phyloP scores from a whole-genome alignment of 495 filamentous ascomycete species.

The Endocarpon pusillum region DNA sequence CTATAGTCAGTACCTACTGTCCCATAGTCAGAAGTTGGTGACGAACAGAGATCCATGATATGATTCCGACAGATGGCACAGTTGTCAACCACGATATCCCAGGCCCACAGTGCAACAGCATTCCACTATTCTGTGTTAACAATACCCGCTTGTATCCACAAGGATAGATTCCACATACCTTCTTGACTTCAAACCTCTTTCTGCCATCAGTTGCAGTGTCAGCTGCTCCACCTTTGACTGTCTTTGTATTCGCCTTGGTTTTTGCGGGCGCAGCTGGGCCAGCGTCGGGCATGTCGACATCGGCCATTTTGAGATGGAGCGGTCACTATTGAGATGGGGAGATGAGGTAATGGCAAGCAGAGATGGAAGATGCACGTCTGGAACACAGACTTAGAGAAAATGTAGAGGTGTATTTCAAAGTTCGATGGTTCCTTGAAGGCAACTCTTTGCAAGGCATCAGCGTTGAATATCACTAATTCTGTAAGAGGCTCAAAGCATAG shows the following conservation, averaged over 20 bases:
- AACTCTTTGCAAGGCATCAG: too few species aligned
- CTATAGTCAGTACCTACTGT: slow-evolving; percentile 3
- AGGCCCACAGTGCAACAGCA: slow-evolving; percentile 96
- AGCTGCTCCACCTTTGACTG: slow-evolving; percentile 31
- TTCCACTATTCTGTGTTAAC: slow-evolving; percentile 57
- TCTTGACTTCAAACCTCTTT: slow-evolving; percentile 96
- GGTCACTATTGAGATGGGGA: too few species aligned
- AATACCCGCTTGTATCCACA: slow-evolving; percentile 1
- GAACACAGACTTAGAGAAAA: too few species aligned
- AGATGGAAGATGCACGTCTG: too few species aligned
- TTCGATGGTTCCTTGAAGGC: too few species aligned
- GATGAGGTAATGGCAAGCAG: too few species aligned
- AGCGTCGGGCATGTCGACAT: slow-evolving; percentile 93
- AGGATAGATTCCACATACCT: slow-evolving; percentile 36
- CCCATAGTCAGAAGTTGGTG: neutral
- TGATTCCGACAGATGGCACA: slow-evolving; percentile 99
- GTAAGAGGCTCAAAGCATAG: too few species aligned
- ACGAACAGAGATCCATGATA: slow-evolving; percentile 95
- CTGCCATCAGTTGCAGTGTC: slow-evolving; percentile 50
- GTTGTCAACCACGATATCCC: slow-evolving; percentile 99
- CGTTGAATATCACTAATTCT: too few species aligned
- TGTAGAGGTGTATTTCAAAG: too few species aligned
- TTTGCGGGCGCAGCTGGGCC: slow-evolving; percentile 35
- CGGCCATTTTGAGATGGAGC: slow-evolving; percentile 75
- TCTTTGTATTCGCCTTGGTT: slow-evolving; percentile 39